These are phyloP conservation scores for Panicum miliaceum DNA, from an alignment of 176 grass and related monocot species.

Conservation along the genomic window DNA sequence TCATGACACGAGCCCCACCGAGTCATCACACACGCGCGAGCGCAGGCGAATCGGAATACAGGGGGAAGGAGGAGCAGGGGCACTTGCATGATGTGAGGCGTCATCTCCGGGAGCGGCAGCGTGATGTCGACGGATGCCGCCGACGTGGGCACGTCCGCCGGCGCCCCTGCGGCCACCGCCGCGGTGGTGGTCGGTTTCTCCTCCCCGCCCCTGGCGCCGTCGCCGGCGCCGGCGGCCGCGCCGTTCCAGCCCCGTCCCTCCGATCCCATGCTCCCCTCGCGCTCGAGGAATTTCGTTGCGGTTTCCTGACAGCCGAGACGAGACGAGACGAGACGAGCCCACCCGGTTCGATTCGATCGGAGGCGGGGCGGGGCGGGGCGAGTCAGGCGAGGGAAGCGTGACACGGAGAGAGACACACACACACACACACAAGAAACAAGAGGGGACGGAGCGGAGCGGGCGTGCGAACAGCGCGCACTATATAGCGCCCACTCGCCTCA, in stretches of 20 bases:
- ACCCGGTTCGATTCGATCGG: slow-evolving; percentile 28
- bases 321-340: neutral
- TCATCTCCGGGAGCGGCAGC: slow-evolving; percentile 73
- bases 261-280: slow-evolving; percentile 47
- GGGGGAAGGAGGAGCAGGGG: neutral
- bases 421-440: too few species aligned
- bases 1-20: neutral
- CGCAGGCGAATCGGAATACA: slow-evolving; percentile 15
- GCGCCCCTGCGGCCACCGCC: slow-evolving; percentile 15
- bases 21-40: neutral
- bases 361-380: neutral
- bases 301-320: neutral
- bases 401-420: neutral
- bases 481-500: slow-evolving; percentile 11
- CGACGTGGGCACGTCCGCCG: slow-evolving; percentile 58
- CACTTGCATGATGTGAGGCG: slow-evolving; percentile 75
- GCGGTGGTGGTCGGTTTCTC: slow-evolving; percentile 13
- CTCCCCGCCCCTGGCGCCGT: neutral
- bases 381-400: slow-evolving; percentile 15
- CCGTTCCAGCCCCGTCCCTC: slow-evolving; percentile 50
- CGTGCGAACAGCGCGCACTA: slow-evolving; percentile 24
- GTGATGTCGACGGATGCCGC: slow-evolving; percentile 64
- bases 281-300: neutral
- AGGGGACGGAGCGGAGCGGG: neutral
- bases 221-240: neutral